Base-by-base conservation (phyloP, 176 grass and related monocot species). In the Oryza coarctata region DNA sequence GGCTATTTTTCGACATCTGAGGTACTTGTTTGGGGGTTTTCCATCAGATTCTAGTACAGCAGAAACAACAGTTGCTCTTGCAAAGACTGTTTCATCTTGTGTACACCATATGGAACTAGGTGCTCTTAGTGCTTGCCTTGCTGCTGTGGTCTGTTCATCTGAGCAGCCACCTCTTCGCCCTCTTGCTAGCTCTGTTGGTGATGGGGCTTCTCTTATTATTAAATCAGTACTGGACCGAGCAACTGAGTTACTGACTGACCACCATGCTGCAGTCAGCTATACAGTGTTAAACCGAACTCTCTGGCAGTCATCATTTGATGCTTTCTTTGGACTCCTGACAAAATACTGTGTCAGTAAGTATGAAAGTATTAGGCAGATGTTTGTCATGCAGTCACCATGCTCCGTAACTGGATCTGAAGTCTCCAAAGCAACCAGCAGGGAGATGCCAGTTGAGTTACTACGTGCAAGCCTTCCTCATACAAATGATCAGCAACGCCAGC, bases 91-190 rank as follows among this genome's bases (percentile, higher is more conserved):
- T 79, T 87, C 97, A 6, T 87, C 84, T 63, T 92, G 89, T 60
- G 85, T 94, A 64, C 67, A 71, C 62, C 89, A 92, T 83, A 99
- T 96, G 93, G 97, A 92, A 60, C 84, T 99, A 13, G 94, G 87
- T 83, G 87, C 91, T 50, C 84, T 99, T 41, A 92, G 97, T 75
- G 93, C 97, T 81, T 99, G 97, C 76, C 91, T 99, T 85, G 97
- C 97, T 65, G 97, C 97, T 63, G 87, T 99, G 29, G 97, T 99
- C 13, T 96, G 97, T 85, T 96, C 97, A 40, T 87, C 93, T 70
- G 97, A 99, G 89, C 97, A 99, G n/a, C 97, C 97, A 57, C 97
- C 97, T 77, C 88, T 99, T 45, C 93, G 97, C 9, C 93, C 93
- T 32, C 81, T 99, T 71, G 97, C 91, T 80, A 95, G 93, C 79